A percentile compares a stretch with the other conserved stretches of the same genome.
These are phyloP conservation scores for Aspergillus haitiensis DNA, from an alignment of 495 filamentous ascomycete species.

Conservation along the genomic window DNA sequence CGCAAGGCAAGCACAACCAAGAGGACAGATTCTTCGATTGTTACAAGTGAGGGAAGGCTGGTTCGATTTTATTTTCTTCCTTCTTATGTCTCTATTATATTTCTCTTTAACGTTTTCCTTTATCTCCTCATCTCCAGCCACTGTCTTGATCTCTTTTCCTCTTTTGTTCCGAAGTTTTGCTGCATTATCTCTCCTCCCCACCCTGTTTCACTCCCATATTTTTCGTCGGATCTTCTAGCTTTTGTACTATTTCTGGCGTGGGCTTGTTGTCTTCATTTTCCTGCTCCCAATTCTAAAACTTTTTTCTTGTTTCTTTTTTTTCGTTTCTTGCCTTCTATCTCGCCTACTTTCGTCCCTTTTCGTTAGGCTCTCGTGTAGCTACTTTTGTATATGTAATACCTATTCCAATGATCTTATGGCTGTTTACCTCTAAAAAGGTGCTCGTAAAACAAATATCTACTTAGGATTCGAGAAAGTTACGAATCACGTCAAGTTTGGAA, in stretches of 20 bases:
- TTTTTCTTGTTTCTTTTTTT: slow-evolving; percentile 8
- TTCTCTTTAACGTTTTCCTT: slow-evolving; percentile 4
- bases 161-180: slow-evolving; percentile 17
- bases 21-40: not conserved
- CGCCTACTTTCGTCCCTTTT: slow-evolving; percentile 9
- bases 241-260: slow-evolving; percentile 19
- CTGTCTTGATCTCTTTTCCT: slow-evolving; percentile 15
- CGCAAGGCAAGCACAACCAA: not conserved
- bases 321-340: slow-evolving; percentile 5
- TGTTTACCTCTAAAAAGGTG: not conserved
- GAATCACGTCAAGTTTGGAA: too few species aligned
- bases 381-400: slow-evolving; percentile 20
- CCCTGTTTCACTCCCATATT: slow-evolving; percentile 7
- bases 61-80: too few species aligned
- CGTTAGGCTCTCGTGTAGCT: slow-evolving; percentile 16
- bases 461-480: too few species aligned
- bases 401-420: slow-evolving; percentile 26
- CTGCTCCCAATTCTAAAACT: not conserved
- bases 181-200: slow-evolving; percentile 12
- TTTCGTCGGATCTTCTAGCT: slow-evolving; percentile 13
- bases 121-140: slow-evolving; percentile 15
- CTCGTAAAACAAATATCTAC: too few species aligned
- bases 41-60: not conserved
- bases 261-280: slow-evolving; percentile 1
- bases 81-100: slow-evolving; percentile 8